These are phyloP conservation scores for Oenanthe javanica DNA, from an alignment of 140 eudicot genomes.

Conservation along the genomic window DNA sequence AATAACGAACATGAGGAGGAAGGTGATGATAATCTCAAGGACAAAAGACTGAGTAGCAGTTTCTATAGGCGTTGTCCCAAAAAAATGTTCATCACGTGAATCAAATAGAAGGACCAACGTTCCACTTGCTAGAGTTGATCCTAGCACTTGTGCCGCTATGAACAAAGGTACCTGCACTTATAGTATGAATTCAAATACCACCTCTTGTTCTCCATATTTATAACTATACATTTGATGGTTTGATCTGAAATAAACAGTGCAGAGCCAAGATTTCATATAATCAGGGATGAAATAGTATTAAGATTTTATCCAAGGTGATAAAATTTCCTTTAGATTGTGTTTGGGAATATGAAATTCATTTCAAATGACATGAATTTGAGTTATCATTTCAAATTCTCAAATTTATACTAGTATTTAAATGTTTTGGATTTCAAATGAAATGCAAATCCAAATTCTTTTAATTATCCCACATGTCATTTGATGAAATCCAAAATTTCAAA, in stretches of 20 bases:
- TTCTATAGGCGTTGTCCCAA: conserved; percentile 49
- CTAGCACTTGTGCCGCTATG: conserved; percentile 45
- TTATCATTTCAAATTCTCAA: too few relatives aligned
- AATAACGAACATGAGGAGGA: conserved; percentile 62
- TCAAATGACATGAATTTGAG: too few relatives aligned
- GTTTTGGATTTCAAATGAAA: too few relatives aligned
- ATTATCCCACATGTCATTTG: too few relatives aligned
- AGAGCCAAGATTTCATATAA: neutral
- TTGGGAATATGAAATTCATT: too few relatives aligned
- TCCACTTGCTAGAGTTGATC: conserved; percentile 50
- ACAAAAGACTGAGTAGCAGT: conserved; percentile 30
- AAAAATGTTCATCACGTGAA: conserved; percentile 17
- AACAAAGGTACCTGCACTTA: conserved; percentile 47
- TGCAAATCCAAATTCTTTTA: too few relatives aligned
- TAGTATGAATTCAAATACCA: neutral
- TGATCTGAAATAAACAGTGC: neutral
- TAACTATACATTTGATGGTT: neutral
- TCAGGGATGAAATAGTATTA: neutral
- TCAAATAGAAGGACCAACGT: conserved; percentile 35
- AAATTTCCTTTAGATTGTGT: neutral
- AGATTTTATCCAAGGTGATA: neutral
- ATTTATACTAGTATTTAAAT: too few relatives aligned
- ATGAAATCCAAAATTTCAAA: too few relatives aligned
- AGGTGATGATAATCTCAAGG: conserved; percentile 44
- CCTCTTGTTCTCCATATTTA: neutral